Evolutionary conservation across 2,329 filamentous ascomycete genomes (phyloP).

Genomic region (Zymoseptoria passerinii): DNA sequence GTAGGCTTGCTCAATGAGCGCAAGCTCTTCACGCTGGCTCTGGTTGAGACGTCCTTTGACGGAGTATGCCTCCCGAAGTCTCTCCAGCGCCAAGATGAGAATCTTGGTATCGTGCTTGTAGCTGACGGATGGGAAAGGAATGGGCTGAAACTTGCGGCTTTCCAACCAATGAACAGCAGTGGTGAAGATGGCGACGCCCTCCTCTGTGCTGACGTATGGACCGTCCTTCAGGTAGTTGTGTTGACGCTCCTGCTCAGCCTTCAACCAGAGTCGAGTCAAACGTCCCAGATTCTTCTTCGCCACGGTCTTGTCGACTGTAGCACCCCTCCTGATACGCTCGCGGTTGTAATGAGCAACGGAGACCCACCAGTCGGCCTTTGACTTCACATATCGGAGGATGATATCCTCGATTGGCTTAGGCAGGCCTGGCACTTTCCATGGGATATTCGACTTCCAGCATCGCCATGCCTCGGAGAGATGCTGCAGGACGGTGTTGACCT

Average conservation of each 20-base stretch:
- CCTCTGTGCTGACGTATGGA: slow-evolving; percentile 95
- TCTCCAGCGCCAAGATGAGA: slow-evolving; percentile 85
- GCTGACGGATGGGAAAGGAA: slow-evolving; percentile 95
- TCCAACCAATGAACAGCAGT: slow-evolving; percentile 98
- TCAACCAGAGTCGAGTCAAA: slow-evolving; percentile 89
- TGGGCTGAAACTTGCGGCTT: slow-evolving; percentile 95
- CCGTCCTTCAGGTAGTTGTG: slow-evolving; percentile 99
- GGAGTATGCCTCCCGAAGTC: slow-evolving; percentile 89
- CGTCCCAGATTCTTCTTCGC: slow-evolving; percentile 98
- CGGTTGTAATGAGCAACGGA: slow-evolving; percentile 98
- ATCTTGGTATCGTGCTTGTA: slow-evolving; percentile 99
- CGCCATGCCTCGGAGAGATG: slow-evolving; percentile 97
- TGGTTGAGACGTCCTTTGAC: slow-evolving; percentile 96
- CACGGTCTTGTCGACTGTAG: slow-evolving; percentile 97
- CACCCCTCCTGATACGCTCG: slow-evolving; percentile 89
- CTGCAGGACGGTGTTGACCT: slow-evolving; percentile 94
- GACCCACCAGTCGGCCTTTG: slow-evolving; percentile 99
- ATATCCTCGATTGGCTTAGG: slow-evolving; percentile 98
- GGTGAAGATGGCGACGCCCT: slow-evolving; percentile 97
- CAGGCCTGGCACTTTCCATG: slow-evolving; percentile 95
- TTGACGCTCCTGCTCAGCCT: slow-evolving; percentile 95
- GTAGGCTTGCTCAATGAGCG: slow-evolving; percentile 95
- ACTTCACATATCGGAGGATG: slow-evolving; percentile 96
- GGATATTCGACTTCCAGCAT: slow-evolving; percentile 99
- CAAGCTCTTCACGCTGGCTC: slow-evolving; percentile 92